Percentiles rank a stretch among this genome's conserved stretches.
Evolutionary conservation across 352 stramenopile species (phyloP).

Genomic region (Chrysophaeum taylorii): DNA sequence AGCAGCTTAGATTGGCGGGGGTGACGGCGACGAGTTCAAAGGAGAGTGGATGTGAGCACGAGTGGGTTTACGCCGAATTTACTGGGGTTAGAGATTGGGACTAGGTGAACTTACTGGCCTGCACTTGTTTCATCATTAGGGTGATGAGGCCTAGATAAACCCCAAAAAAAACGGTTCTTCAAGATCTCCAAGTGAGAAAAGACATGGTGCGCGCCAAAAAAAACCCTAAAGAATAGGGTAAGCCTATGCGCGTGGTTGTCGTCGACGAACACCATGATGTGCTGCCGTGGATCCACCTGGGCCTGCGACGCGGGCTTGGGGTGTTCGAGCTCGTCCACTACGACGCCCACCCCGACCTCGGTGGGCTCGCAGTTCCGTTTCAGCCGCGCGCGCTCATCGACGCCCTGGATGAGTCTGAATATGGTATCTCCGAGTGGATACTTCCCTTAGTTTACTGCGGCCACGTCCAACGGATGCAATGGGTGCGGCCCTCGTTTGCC

Average conservation of each 20-base stretch:
- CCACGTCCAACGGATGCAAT: neutral
- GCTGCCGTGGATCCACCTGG: neutral
- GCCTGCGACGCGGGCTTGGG: neutral
- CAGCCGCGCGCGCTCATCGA: neutral
- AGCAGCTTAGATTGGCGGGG: too few relatives aligned
- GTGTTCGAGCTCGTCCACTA: neutral
- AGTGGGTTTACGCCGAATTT: too few relatives aligned
- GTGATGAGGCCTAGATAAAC: too few relatives aligned
- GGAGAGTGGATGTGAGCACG: too few relatives aligned
- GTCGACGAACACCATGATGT: neutral
- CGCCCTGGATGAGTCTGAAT: neutral
- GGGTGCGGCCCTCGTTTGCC: neutral
- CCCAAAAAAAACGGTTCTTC: too few relatives aligned
- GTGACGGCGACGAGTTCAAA: too few relatives aligned
- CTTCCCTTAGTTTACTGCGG: neutral
- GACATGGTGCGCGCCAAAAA: too few relatives aligned
- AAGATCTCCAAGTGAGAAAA: too few relatives aligned
- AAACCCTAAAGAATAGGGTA: too few relatives aligned
- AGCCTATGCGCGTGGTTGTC: neutral
- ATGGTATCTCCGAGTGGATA: constrained; percentile 6
- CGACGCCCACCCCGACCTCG: neutral
- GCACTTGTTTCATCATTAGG: too few relatives aligned
- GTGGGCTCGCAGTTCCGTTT: neutral
- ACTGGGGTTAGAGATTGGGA: too few relatives aligned
- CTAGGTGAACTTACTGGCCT: too few relatives aligned